phyloP scores from a whole-genome alignment of 1,139 yeast species.

The Suhomyces terraborum region DNA sequence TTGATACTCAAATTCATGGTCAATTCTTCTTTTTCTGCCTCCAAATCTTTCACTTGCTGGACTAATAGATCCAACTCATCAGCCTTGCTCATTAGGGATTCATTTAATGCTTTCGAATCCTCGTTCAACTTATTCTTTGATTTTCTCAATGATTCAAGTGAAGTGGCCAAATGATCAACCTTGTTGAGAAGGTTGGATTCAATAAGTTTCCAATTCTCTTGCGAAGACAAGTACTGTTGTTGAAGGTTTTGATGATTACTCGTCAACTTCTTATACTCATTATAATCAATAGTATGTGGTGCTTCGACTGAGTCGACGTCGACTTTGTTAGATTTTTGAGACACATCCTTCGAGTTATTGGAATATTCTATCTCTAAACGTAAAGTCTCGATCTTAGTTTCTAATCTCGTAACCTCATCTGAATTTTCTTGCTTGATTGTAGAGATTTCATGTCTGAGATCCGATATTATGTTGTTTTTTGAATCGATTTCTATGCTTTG shows the following conservation, averaged over 20 bases:
- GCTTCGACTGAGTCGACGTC: slow-evolving; percentile 17
- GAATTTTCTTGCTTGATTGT: slow-evolving; percentile 39
- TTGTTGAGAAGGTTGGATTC: slow-evolving; percentile 55
- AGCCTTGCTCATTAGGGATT: slow-evolving; percentile 23
- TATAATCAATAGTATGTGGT: slow-evolving; percentile 24
- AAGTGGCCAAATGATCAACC: slow-evolving; percentile 45
- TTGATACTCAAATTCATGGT: slow-evolving; percentile 27
- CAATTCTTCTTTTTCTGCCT: slow-evolving; percentile 23
- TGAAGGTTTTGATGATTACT: slow-evolving; percentile 56
- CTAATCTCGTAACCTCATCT: slow-evolving; percentile 52
- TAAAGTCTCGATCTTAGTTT: slow-evolving; percentile 48
- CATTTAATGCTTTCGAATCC: slow-evolving; percentile 33
- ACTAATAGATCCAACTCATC: slow-evolving; percentile 27
- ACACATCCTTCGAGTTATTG: not conserved
- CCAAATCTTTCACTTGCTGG: slow-evolving; percentile 16
- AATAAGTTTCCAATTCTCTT: slow-evolving; percentile 65
- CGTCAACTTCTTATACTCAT: slow-evolving; percentile 43
- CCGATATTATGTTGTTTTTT: slow-evolving; percentile 30
- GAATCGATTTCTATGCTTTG: slow-evolving; percentile 35
- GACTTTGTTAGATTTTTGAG: not conserved
- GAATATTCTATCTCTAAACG: slow-evolving; percentile 31
- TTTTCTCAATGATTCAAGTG: slow-evolving; percentile 38
- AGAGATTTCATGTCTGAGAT: slow-evolving; percentile 30
- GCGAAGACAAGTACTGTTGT: slow-evolving; percentile 65
- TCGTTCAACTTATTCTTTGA: slow-evolving; percentile 31